phyloP scores from a whole-genome alignment of 148 eudicot species.

The Diospyros kaki region DNA sequence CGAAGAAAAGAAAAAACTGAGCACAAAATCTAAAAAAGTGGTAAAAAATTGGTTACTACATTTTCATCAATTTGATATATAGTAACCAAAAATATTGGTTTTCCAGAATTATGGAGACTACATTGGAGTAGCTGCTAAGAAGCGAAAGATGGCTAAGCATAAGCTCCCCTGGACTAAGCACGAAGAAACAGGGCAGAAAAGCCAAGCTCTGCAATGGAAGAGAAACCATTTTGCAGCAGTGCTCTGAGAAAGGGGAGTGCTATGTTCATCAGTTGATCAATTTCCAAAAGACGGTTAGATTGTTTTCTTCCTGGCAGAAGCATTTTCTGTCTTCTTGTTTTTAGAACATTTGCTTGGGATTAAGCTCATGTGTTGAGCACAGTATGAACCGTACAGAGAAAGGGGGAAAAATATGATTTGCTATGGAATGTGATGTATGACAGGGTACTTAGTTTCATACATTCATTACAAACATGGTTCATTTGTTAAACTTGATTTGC shows the following conservation, averaged over 20 bases:
- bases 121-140: slow-evolving; percentile 53
- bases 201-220: slow-evolving; percentile 42
- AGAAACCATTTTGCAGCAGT: slow-evolving; percentile 42
- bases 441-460: neutral
- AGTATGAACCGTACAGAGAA: neutral
- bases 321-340: neutral
- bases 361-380: neutral
- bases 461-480: neutral
- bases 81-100: neutral
- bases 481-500: neutral
- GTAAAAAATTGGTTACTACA: too few relatives aligned
- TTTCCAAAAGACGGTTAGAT: neutral
- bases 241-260: slow-evolving; percentile 20
- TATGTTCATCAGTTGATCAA: neutral
- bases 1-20: too few relatives aligned
- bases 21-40: too few relatives aligned
- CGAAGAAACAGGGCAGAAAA: slow-evolving; percentile 21
- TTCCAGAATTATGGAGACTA: slow-evolving; percentile 37
- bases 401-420: neutral
- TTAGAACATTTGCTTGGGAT: neutral
- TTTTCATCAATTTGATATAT: too few relatives aligned
- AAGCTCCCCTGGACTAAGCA: slow-evolving; percentile 52
- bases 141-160: slow-evolving; percentile 50
- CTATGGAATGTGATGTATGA: neutral
- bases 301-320: neutral